A percentile compares a stretch with the other conserved stretches of the same genome.
Evolutionary conservation across 1,284 basidiomycete genomes (phyloP).

Genomic region (Pseudomicrostroma phylloplanum): DNA sequence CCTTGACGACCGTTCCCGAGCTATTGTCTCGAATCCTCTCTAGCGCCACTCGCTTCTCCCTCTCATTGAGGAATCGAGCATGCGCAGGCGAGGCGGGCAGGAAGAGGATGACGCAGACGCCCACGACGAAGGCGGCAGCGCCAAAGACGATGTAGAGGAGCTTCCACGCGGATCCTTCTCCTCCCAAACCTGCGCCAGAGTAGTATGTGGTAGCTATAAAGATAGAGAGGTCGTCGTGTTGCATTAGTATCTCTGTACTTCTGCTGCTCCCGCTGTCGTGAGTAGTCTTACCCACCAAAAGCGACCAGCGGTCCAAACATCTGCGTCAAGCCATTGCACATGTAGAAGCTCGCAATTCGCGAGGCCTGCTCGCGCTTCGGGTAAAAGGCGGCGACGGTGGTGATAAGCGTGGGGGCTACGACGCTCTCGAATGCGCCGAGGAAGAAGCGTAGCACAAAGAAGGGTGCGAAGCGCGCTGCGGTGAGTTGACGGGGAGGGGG

Average conservation of each 20-base stretch:
- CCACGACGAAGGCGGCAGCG: constrained; percentile 60
- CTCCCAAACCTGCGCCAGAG: constrained; percentile 45
- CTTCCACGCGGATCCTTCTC: constrained; percentile 54
- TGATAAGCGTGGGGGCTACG: constrained; percentile 61
- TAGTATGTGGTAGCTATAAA: constrained; percentile 54
- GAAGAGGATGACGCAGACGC: constrained; percentile 59
- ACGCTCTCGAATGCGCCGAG: constrained; percentile 56
- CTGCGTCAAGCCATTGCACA: constrained; percentile 63
- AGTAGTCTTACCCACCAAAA: constrained; percentile 53
- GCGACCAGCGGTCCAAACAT: constrained; percentile 65
- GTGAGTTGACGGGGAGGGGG: constrained; percentile 25
- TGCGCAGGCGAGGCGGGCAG: constrained; percentile 64
- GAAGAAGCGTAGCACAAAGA: constrained; percentile 62
- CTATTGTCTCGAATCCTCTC: constrained; percentile 66
- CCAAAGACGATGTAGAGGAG: constrained; percentile 63
- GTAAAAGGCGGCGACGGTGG: constrained; percentile 65
- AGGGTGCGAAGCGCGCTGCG: constrained; percentile 59
- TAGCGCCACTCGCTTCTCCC: constrained; percentile 62
- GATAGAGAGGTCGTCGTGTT: too few species aligned
- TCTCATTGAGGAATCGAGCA: constrained; percentile 58
- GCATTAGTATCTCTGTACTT: too few species aligned
- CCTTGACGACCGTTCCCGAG: constrained; percentile 60
- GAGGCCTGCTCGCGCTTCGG: constrained; percentile 64
- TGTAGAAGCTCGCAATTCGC: constrained; percentile 64
- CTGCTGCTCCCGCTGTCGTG: too few species aligned